A percentile compares a stretch with the other conserved stretches of the same genome.
phyloP scores from a whole-genome alignment of 2,329 filamentous ascomycete genomes.

The Davidsoniella eucalypti region DNA sequence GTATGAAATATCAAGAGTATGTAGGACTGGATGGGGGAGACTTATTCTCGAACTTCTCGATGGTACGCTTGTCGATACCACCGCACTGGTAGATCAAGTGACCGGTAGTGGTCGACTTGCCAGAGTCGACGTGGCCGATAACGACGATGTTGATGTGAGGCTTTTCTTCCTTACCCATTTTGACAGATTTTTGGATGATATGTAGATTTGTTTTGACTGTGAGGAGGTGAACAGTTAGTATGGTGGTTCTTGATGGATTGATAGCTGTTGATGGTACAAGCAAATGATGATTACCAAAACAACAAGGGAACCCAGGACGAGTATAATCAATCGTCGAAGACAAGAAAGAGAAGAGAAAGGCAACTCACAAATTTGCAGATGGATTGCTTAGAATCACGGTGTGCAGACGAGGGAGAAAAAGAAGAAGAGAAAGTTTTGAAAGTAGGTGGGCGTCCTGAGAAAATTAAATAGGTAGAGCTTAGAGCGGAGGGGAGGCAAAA shows the following conservation, averaged over 20 bases:
- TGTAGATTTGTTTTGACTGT: slow-evolving; percentile 6
- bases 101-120: slow-evolving; percentile 90
- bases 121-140: slow-evolving; percentile 98
- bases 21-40: slow-evolving; percentile 15
- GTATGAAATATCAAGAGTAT: background rate
- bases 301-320: background rate
- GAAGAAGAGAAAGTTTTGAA: slow-evolving; percentile 12
- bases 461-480: slow-evolving; percentile 11
- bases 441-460: slow-evolving; percentile 5
- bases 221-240: background rate
- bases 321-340: background rate
- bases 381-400: slow-evolving; percentile 14
- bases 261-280: background rate
- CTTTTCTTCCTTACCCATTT: slow-evolving; percentile 75
- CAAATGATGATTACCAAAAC: background rate
- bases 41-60: slow-evolving; percentile 99
- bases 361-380: slow-evolving; percentile 13
- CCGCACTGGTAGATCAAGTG: slow-evolving; percentile 99
- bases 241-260: background rate
- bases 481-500: slow-evolving; percentile 9
- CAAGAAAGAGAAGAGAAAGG: background rate
- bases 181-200: slow-evolving; percentile 17
- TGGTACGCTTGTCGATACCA: slow-evolving; percentile 99
- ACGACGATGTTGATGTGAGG: slow-evolving; percentile 95
- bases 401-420: slow-evolving; percentile 14